Percentiles rank a stretch among this genome's conserved stretches.
phyloP scores from a whole-genome alignment of 1,284 basidiomycete genomes.

The Amylostereum chailletii region DNA sequence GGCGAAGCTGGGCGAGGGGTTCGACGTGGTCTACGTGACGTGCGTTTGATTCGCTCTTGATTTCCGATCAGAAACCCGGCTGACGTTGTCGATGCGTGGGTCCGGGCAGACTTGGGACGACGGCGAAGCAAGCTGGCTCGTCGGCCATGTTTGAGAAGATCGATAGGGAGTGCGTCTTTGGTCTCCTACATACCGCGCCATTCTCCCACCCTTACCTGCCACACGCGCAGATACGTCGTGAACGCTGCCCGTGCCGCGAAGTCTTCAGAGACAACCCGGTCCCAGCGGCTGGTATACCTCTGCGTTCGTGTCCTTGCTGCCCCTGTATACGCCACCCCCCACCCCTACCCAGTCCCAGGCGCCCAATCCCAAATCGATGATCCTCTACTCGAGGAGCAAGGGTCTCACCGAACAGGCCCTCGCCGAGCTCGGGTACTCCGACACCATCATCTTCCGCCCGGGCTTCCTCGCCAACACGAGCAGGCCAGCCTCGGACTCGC shows the following conservation, averaged over 20 bases:
- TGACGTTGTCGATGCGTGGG: background rate
- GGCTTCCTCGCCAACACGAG: slow-evolving; percentile 35
- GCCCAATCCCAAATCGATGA: slow-evolving; percentile 37
- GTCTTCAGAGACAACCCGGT: slow-evolving; percentile 43
- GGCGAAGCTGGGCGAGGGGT: slow-evolving; percentile 41
- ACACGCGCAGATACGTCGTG: slow-evolving; percentile 53
- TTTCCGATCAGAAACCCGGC: background rate
- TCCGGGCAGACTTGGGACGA: slow-evolving; percentile 51
- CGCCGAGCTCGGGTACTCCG: slow-evolving; percentile 54
- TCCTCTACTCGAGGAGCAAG: slow-evolving; percentile 58
- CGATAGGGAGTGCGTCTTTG: slow-evolving; percentile 51
- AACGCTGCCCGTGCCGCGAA: slow-evolving; percentile 40
- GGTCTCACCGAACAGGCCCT: slow-evolving; percentile 67
- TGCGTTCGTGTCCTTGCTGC: slow-evolving; percentile 36
- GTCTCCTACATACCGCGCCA: slow-evolving; percentile 1
- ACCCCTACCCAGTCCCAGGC: slow-evolving; percentile 29
- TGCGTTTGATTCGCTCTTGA: slow-evolving; percentile 16
- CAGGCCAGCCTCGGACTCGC: slow-evolving; percentile 1
- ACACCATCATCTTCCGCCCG: slow-evolving; percentile 64
- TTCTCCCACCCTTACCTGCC: background rate
- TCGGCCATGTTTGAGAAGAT: slow-evolving; percentile 64
- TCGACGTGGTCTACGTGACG: slow-evolving; percentile 64
- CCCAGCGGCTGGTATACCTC: slow-evolving; percentile 60
- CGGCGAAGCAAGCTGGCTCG: slow-evolving; percentile 49
- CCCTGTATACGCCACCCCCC: background rate